Evolutionary conservation across 495 filamentous ascomycete genomes (phyloP).

Genomic region (Oleoguttula mirabilis): DNA sequence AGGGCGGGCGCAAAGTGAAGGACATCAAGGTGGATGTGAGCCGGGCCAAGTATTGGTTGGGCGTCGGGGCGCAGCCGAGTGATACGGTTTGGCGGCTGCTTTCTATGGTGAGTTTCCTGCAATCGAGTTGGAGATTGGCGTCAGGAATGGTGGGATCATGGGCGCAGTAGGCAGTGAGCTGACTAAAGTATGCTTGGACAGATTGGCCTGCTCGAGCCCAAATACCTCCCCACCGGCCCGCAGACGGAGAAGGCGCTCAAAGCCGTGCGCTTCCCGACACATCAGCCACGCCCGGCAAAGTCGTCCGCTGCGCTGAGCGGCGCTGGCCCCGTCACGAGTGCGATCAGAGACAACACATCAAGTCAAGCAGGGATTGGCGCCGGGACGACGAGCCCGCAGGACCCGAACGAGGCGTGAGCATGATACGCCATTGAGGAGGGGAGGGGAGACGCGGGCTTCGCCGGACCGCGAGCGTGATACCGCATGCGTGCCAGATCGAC

Average conservation of each 20-base stretch:
- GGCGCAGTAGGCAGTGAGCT: too few species aligned
- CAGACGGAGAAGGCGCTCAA: conserved; percentile 18
- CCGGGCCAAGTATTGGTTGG: conserved; percentile 88
- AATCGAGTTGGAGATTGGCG: background rate
- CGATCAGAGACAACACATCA: too few species aligned
- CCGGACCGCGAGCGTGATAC: too few species aligned
- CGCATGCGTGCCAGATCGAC: too few species aligned
- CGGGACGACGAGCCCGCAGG: conserved; percentile 3
- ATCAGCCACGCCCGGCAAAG: background rate
- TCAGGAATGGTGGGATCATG: too few species aligned
- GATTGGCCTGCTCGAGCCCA: conserved; percentile 42
- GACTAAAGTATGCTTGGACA: too few species aligned
- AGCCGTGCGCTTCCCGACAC: conserved; percentile 16
- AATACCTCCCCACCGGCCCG: conserved; percentile 45
- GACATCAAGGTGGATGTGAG: conserved; percentile 75
- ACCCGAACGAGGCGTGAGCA: conserved; percentile 6
- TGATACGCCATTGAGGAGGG: too few species aligned
- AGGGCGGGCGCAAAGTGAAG: conserved; percentile 52
- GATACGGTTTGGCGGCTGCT: conserved; percentile 80
- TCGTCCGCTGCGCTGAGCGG: too few species aligned
- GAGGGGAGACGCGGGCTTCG: too few species aligned
- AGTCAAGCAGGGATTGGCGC: background rate
- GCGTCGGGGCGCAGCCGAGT: conserved; percentile 88
- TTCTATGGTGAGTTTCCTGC: conserved; percentile 55
- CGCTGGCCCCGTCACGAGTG: too few species aligned